phyloP scores from a whole-genome alignment of 306 rosid species.

The Acmispon strigosus region DNA sequence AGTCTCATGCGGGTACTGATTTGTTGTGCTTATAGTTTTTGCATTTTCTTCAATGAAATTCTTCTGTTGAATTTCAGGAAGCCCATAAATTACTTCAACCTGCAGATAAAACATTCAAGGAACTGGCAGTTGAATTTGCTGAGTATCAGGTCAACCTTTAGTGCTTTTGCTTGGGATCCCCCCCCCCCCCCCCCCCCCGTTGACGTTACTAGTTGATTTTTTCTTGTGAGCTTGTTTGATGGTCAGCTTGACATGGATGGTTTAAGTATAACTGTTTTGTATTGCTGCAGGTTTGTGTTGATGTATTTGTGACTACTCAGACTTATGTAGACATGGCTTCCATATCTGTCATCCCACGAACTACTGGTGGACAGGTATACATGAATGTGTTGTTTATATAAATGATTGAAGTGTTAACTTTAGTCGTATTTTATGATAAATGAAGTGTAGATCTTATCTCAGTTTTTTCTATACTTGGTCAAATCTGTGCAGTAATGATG shows the following conservation, averaged over 20 bases:
- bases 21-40: background rate
- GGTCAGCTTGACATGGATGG: conserved; percentile 2
- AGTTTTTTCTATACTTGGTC: background rate
- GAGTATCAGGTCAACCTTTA: conserved; percentile 69
- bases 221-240: background rate
- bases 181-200: conserved; percentile 4
- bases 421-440: conserved; percentile 1
- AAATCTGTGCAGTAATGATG: background rate
- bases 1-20: background rate
- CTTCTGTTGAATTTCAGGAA: conserved; percentile 55
- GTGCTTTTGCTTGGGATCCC: conserved; percentile 16
- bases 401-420: background rate
- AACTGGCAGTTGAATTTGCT: conserved; percentile 87
- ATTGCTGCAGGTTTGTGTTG: conserved; percentile 81
- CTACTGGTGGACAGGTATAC: conserved; percentile 97
- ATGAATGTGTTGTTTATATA: background rate
- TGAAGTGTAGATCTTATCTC: background rate
- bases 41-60: conserved; percentile 13
- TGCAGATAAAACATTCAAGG: conserved; percentile 76
- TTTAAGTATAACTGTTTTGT: conserved; percentile 18
- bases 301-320: conserved; percentile 85
- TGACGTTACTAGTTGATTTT: conserved; percentile 3
- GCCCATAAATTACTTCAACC: conserved; percentile 96
- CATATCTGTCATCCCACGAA: conserved; percentile 75
- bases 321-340: conserved; percentile 84